Evolutionary conservation across 116 monocot species (phyloP).

Genomic region (Dioscorea cayenensis): DNA sequence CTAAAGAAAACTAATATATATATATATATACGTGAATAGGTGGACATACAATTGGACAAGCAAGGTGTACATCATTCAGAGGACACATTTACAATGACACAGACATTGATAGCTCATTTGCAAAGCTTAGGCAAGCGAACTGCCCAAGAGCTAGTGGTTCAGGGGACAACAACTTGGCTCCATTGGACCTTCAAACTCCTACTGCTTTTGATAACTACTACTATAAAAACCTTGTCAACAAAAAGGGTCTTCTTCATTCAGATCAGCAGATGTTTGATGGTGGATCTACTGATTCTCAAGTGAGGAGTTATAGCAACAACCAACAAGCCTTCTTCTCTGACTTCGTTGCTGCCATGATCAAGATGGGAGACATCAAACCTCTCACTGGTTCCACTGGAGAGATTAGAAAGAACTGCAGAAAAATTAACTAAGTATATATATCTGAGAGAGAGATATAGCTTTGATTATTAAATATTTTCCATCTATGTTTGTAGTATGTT

Average conservation of each 20-base stretch:
- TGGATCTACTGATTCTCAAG: constrained; percentile 28
- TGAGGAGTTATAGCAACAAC: constrained; percentile 22
- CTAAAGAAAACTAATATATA: too few species aligned
- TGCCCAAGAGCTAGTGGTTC: constrained; percentile 36
- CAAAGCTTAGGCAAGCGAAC: constrained; percentile 10
- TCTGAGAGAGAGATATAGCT: too few species aligned
- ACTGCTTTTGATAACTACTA: constrained; percentile 46
- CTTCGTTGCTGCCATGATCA: constrained; percentile 46
- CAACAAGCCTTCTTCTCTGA: constrained; percentile 22
- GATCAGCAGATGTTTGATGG: constrained; percentile 54
- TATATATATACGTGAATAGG: constrained; percentile 8
- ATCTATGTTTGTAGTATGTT: too few species aligned
- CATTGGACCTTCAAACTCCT: constrained; percentile 37
- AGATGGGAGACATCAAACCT: constrained; percentile 52
- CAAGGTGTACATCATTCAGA: constrained; percentile 35
- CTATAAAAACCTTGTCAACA: constrained; percentile 41
- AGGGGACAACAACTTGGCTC: constrained; percentile 48
- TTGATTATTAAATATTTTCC: too few species aligned
- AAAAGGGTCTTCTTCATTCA: constrained; percentile 57
- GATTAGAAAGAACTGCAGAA: constrained; percentile 65
- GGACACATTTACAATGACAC: constrained; percentile 39
- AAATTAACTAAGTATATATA: constrained; percentile 24
- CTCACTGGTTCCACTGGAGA: constrained; percentile 39
- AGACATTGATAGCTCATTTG: constrained; percentile 29
- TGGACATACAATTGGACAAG: constrained; percentile 43